Evolutionary conservation across 208 protist species (phyloP).

Genomic region (Leishmania tarentolae): DNA sequence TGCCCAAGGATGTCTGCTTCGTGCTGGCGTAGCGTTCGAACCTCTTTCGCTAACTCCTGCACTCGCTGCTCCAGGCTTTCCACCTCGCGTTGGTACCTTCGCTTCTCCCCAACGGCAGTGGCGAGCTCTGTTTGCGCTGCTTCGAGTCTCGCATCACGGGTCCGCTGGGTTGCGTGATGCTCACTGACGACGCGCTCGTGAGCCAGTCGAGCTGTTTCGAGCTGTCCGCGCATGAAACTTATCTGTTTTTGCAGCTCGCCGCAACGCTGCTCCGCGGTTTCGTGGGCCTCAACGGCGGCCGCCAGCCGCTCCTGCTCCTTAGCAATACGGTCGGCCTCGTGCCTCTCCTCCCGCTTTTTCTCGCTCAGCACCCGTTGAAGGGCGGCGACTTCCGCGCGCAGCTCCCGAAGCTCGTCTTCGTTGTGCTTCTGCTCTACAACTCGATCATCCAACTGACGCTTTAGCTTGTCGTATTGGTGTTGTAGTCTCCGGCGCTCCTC

Average conservation of each 20-base stretch:
- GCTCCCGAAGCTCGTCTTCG: constrained; percentile 73
- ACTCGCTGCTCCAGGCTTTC: constrained; percentile 38
- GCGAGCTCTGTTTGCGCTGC: constrained; percentile 40
- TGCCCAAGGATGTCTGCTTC: constrained; percentile 57
- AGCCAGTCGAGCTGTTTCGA: constrained; percentile 31
- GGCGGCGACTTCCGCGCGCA: constrained; percentile 53
- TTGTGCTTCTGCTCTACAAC: constrained; percentile 37
- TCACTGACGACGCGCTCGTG: constrained; percentile 36
- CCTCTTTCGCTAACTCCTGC: constrained; percentile 45
- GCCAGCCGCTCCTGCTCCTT: constrained; percentile 34
- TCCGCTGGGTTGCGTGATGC: constrained; percentile 32
- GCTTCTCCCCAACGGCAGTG: constrained; percentile 32
- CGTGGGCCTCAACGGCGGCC: constrained; percentile 31
- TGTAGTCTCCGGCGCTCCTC: constrained; percentile 38
- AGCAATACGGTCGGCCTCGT: constrained; percentile 25
- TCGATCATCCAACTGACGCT: constrained; percentile 50
- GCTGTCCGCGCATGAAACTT: constrained; percentile 34
- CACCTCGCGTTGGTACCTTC: constrained; percentile 48
- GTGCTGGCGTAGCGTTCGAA: constrained; percentile 42
- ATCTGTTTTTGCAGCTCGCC: constrained; percentile 44
- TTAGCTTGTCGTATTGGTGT: constrained; percentile 38
- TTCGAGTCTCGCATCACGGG: constrained; percentile 44
- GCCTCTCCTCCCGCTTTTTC: constrained; percentile 25
- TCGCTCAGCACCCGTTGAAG: constrained; percentile 55
- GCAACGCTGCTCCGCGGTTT: constrained; percentile 30